phyloP scores from a whole-genome alignment of 2,329 filamentous ascomycete genomes.

The Fusarium tanahbumbuense region DNA sequence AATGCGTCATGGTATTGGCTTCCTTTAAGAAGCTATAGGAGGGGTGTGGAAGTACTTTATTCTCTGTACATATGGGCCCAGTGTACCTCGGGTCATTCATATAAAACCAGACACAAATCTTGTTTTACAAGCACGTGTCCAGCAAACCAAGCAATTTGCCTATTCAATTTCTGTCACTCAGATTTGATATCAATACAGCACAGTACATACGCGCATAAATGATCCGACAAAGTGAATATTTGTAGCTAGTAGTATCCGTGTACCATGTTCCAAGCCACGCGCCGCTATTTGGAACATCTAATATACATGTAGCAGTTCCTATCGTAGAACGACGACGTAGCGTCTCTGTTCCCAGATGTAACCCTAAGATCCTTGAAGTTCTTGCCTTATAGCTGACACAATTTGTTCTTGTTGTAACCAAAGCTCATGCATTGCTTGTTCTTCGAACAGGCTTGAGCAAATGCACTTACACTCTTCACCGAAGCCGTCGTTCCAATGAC shows the following conservation, averaged over 20 bases:
- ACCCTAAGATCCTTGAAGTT: not conserved
- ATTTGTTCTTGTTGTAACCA: not conserved
- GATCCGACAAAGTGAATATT: not conserved
- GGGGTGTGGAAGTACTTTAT: not conserved
- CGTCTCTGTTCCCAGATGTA: not conserved
- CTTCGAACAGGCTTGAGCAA: not conserved
- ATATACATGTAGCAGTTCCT: not conserved
- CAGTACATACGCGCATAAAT: not conserved
- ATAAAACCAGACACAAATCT: not conserved
- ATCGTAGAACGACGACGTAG: not conserved
- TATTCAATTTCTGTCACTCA: not conserved
- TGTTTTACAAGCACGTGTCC: not conserved
- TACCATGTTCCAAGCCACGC: too few species aligned
- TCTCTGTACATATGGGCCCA: constrained; percentile 14
- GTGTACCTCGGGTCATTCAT: constrained; percentile 2
- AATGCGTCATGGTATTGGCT: not conserved
- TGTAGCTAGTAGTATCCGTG: not conserved
- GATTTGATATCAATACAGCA: not conserved
- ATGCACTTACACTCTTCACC: not conserved
- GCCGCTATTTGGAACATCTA: not conserved
- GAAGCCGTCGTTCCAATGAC: not conserved
- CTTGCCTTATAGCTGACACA: not conserved
- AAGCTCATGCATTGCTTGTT: constrained; percentile 13
- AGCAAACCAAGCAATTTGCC: not conserved
- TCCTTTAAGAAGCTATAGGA: not conserved